These are phyloP conservation scores for Aleurites moluccanus DNA, from an alignment of 441 rosid species.

Conservation along the genomic window DNA sequence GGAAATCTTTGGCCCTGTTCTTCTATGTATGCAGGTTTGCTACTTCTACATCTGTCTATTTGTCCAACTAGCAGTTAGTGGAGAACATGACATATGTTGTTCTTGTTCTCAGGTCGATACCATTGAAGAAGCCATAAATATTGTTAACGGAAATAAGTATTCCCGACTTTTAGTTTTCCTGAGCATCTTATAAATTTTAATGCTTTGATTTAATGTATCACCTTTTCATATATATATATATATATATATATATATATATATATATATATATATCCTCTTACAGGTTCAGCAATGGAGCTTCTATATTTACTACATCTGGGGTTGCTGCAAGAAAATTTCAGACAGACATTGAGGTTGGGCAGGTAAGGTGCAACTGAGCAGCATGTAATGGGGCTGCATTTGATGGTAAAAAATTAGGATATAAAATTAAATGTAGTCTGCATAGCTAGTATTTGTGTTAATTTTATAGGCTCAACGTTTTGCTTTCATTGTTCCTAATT, in stretches of 20 bases:
- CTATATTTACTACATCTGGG: constrained; percentile 80
- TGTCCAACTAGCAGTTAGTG: background rate
- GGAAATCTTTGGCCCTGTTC: constrained; percentile 92
- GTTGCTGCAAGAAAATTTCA: constrained; percentile 83
- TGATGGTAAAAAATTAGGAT: background rate
- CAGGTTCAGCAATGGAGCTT: constrained; percentile 84
- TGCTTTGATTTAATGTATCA: background rate
- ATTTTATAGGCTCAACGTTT: background rate
- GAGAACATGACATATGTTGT: background rate
- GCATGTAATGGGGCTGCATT: background rate
- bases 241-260: too few species aligned
- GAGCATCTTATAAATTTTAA: background rate
- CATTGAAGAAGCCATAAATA: constrained; percentile 77
- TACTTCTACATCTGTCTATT: constrained; percentile 15
- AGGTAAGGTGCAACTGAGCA: constrained; percentile 42
- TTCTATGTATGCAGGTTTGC: constrained; percentile 81
- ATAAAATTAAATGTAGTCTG: background rate
- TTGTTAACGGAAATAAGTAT: constrained; percentile 80
- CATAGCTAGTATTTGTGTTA: background rate
- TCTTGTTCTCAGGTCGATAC: constrained; percentile 51
- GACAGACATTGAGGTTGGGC: constrained; percentile 83
- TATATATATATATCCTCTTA: background rate
- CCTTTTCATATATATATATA: background rate
- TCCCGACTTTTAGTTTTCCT: constrained; percentile 13
- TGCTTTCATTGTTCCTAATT: background rate